Percentiles rank a stretch among this genome's conserved stretches.
Conservation (phyloP, 1,284 basidiomycete species). For the Mycena sp. region DNA sequence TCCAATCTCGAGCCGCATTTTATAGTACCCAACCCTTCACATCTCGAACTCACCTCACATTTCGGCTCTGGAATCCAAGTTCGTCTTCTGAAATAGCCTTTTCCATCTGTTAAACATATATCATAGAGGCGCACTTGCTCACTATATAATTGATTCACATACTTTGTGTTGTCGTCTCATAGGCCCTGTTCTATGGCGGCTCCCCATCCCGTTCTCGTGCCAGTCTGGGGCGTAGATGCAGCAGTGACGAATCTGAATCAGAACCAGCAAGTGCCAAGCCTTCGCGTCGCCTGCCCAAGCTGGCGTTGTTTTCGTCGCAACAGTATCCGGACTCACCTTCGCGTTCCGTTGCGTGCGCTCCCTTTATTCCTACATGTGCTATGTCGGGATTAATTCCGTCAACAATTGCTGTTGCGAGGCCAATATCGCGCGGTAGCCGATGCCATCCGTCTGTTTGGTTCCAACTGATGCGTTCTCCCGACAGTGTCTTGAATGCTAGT, state of each 20-base stretch:
- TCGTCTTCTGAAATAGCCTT: too few species aligned
- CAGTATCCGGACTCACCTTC: conserved; percentile 13
- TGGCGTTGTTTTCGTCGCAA: conserved; percentile 12
- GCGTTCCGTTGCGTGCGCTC: conserved; percentile 21
- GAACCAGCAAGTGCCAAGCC: conserved; percentile 9
- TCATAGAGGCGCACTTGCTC: not conserved
- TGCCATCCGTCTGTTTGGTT: not conserved
- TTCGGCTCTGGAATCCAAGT: too few species aligned
- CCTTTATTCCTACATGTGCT: not conserved
- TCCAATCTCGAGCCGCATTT: too few species aligned
- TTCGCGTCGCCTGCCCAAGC: conserved; percentile 15
- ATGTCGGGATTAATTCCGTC: not conserved
- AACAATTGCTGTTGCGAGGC: conserved; percentile 7
- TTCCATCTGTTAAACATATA: not conserved
- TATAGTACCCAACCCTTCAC: too few species aligned
- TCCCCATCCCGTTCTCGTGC: not conserved
- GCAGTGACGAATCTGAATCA: not conserved
- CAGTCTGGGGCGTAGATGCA: not conserved
- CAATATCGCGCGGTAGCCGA: conserved; percentile 10
- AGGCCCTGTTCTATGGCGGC: not conserved
- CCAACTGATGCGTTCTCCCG: conserved; percentile 13
- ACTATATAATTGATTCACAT: not conserved
- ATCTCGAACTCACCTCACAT: too few species aligned
- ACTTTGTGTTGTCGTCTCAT: not conserved
- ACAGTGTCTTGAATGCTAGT: conserved; percentile 4